These are phyloP conservation scores for Nannochloropsis salina DNA, from an alignment of 108 stramenopile genomes.

Conservation along the genomic window DNA sequence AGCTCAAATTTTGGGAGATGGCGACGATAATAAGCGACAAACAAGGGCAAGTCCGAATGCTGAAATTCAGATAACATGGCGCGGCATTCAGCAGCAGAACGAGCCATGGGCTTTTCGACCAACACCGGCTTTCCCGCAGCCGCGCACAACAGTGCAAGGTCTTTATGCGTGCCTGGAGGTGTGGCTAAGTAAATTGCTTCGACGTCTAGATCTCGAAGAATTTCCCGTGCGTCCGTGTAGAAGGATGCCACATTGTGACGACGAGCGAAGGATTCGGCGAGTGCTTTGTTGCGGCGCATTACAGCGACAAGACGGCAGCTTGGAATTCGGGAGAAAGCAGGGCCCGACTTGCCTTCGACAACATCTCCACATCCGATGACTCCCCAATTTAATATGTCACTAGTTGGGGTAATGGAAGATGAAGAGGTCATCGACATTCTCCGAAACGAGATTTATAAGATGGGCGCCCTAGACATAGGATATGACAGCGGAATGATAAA, in stretches of 20 bases:
- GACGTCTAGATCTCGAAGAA: neutral
- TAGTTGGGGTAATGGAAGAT: neutral
- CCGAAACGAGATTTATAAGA: too few relatives aligned
- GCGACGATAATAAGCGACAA: neutral
- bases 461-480: too few relatives aligned
- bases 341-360: slow-evolving; percentile 1
- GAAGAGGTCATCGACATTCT: too few relatives aligned
- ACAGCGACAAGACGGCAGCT: slow-evolving; percentile 2
- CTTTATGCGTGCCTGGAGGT: neutral
- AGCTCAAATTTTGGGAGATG: slow-evolving; percentile 11
- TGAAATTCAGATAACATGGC: neutral
- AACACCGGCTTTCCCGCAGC: neutral
- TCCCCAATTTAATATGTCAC: neutral
- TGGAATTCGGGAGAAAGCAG: neutral
- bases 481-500: too few relatives aligned
- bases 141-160: neutral
- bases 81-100: neutral
- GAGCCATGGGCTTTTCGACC: neutral
- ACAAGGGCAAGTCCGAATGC: neutral
- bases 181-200: slow-evolving; percentile 8
- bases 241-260: neutral
- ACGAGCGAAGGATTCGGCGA: neutral
- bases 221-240: neutral
- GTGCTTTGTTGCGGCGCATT: neutral
- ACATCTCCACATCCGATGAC: neutral